Evolutionary conservation across 208 protist species (phyloP).

Genomic region (Leishmania lainsoni): DNA sequence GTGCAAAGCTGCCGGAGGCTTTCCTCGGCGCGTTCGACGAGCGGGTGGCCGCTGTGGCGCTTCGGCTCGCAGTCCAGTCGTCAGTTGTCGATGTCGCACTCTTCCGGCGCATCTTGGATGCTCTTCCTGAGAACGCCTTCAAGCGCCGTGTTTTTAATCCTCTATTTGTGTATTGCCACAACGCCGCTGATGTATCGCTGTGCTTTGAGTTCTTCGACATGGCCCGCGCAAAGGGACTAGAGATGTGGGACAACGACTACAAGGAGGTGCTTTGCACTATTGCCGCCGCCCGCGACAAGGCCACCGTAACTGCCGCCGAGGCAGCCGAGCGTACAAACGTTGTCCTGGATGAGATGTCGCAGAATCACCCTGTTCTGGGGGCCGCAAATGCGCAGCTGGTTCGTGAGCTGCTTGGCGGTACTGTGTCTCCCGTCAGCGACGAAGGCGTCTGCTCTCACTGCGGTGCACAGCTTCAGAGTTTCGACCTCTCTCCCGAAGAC

Average conservation of each 20-base stretch:
- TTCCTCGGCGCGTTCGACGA: constrained; percentile 54
- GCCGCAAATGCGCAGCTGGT: constrained; percentile 57
- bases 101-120: constrained; percentile 45
- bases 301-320: not conserved
- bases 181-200: constrained; percentile 33
- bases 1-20: constrained; percentile 24
- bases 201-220: constrained; percentile 50
- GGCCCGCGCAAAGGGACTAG: constrained; percentile 38
- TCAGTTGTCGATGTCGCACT: constrained; percentile 27
- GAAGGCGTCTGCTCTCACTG: constrained; percentile 56
- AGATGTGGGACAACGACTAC: constrained; percentile 88
- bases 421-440: constrained; percentile 20
- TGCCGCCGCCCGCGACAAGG: constrained; percentile 1
- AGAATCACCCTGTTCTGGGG: constrained; percentile 81
- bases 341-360: constrained; percentile 49
- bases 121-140: constrained; percentile 48
- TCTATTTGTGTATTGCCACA: constrained; percentile 51
- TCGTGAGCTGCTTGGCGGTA: constrained; percentile 50
- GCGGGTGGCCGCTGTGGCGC: constrained; percentile 65
- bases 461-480: constrained; percentile 43
- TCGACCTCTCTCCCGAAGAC: constrained; percentile 61
- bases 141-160: constrained; percentile 75
- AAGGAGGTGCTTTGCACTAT: constrained; percentile 52
- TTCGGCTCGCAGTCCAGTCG: constrained; percentile 47
- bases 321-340: not conserved